Evolutionary conservation across 202 grass and related monocot genomes (phyloP).

Genomic region (Panicum hallii): DNA sequence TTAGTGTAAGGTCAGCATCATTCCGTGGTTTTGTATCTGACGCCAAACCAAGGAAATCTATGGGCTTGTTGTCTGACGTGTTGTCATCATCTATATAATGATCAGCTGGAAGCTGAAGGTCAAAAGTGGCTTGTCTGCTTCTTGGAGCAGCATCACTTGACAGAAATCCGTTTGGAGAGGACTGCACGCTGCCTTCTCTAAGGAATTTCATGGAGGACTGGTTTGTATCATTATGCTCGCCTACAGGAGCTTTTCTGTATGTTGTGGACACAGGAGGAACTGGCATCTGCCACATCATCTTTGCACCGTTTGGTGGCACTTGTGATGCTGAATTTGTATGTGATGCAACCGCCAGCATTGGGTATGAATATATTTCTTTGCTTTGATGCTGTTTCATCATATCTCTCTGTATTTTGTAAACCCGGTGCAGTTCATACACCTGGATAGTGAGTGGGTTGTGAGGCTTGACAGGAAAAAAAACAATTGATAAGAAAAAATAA

Average conservation of each 20-base stretch:
- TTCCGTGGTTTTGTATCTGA: constrained; percentile 34
- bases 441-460: constrained; percentile 45
- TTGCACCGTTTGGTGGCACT: constrained; percentile 53
- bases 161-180: constrained; percentile 55
- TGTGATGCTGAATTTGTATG: constrained; percentile 71
- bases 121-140: constrained; percentile 52
- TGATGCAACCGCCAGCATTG: constrained; percentile 52
- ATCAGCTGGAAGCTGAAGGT: constrained; percentile 72
- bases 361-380: constrained; percentile 48
- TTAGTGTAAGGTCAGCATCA: constrained; percentile 49
- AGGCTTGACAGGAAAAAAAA: constrained; percentile 45
- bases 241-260: constrained; percentile 46
- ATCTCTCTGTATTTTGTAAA: constrained; percentile 90
- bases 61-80: constrained; percentile 43
- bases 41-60: constrained; percentile 58
- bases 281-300: constrained; percentile 55
- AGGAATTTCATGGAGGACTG: constrained; percentile 63
- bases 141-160: constrained; percentile 39
- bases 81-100: constrained; percentile 69
- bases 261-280: constrained; percentile 34
- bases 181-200: constrained; percentile 70
- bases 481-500: background rate
- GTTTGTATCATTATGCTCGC: constrained; percentile 48
- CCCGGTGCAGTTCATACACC: constrained; percentile 94
- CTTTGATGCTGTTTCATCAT: constrained; percentile 69